phyloP scores from a whole-genome alignment of 2,329 filamentous ascomycete species.

The Aspergillus sp. region DNA sequence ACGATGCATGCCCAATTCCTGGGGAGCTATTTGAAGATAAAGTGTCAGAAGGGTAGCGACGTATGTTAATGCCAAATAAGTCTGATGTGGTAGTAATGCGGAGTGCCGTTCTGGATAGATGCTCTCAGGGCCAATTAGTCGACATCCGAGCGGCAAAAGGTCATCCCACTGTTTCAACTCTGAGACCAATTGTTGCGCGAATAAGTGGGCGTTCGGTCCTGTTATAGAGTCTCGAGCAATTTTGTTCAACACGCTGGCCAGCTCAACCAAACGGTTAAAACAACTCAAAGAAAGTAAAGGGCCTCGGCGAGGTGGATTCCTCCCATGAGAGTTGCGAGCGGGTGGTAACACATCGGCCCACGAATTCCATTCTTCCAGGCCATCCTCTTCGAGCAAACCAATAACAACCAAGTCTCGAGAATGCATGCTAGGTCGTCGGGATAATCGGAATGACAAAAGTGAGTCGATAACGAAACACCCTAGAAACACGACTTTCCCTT shows the following conservation, averaged over 20 bases:
- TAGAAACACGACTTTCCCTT: conserved; percentile 47
- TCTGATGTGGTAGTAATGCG: conserved; percentile 40
- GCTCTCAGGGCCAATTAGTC: conserved; percentile 36
- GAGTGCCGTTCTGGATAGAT: conserved; percentile 38
- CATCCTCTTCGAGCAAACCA: conserved; percentile 62
- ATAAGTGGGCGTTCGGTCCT: conserved; percentile 27
- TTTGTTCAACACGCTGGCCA: conserved; percentile 39
- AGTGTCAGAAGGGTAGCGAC: conserved; percentile 37
- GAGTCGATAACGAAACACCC: conserved; percentile 57
- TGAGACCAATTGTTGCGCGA: conserved; percentile 36
- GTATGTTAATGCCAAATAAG: conserved; percentile 38
- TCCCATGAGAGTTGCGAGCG: conserved; percentile 26
- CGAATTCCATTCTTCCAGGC: conserved; percentile 71
- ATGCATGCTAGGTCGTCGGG: conserved; percentile 46
- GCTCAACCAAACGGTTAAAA: conserved; percentile 52
- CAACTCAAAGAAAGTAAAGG: conserved; percentile 51
- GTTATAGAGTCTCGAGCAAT: conserved; percentile 30
- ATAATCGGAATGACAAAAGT: conserved; percentile 50
- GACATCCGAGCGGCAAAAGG: conserved; percentile 35
- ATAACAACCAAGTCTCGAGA: conserved; percentile 48
- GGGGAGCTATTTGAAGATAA: conserved; percentile 33
- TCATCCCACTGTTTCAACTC: conserved; percentile 40
- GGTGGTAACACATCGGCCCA: conserved; percentile 56
- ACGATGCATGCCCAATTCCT: conserved; percentile 30
- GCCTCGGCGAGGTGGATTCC: conserved; percentile 32